Evolutionary conservation across 495 filamentous ascomycete species (phyloP), one percentile per base, ranked within the genome.

Genomic region (Penicillium coprophilum): DNA sequence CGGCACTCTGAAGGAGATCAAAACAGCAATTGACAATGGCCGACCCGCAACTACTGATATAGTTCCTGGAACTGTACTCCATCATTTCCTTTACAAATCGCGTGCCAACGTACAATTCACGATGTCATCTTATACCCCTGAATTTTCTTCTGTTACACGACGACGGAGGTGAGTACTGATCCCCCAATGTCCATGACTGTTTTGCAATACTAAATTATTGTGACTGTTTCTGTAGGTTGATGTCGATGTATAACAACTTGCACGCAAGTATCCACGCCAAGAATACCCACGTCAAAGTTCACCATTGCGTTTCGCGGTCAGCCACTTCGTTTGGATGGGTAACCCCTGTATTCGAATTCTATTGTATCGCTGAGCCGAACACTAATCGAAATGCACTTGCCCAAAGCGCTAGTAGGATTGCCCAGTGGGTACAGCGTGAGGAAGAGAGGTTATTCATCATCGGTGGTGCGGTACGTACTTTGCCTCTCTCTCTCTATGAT

Each of bases 371-470:
- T n/a, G 88, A 88, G 13, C 84, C 86, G 4, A 85, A 87, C 47
- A 82, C 87, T 45, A 87, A 85, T 58, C 80, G 92, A n/a, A 83
- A 85, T 45, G 85, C 85, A 13, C 78, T 97, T 51, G 89, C 90
- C 19, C 87, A 92, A 70, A 89, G 87, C 19, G 95, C 92, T 12
- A 94, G 90, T 58, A 85, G 87, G 67, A 82, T 97, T 36, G 84
- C 91, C 8, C 87, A 90, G 64, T 99, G 93, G 93, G 86, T 92
- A 4, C 85, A 88, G 57, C 79, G 85, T 53, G 93, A 97, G 68
- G 94, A 97, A 71, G 91, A 97, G 65, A 79, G 94, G 56, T 66
- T 97, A 8, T 99, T 97, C 68, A 96, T 98, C 46, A 91, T 96
- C 65, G 92, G 92, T 3, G 92, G 92, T 6, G 92, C 91, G 15